Percentiles rank a stretch among this genome's conserved stretches.
These are phyloP conservation scores for Pyrenula massariospora DNA, from an alignment of 495 filamentous ascomycete species.

Conservation along the genomic window DNA sequence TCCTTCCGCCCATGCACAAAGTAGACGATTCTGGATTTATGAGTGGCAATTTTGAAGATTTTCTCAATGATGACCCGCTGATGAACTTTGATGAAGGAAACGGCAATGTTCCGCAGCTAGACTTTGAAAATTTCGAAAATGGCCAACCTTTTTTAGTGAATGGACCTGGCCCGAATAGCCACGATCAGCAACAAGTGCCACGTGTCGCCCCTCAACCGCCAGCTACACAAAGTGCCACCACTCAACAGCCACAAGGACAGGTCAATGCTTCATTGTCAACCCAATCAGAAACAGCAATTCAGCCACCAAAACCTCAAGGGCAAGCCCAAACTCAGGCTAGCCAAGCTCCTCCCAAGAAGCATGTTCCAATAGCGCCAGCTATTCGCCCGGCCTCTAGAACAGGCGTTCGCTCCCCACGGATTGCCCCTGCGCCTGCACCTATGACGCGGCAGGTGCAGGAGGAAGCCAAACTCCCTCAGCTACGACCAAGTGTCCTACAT, in stretches of 20 bases:
- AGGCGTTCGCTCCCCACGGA: slow-evolving; percentile 23
- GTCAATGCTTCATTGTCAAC: background rate
- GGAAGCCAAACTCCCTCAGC: slow-evolving; percentile 21
- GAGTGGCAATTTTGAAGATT: slow-evolving; percentile 59
- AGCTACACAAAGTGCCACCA: background rate
- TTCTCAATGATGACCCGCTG: slow-evolving; percentile 24
- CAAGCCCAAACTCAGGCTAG: background rate
- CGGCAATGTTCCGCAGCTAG: background rate
- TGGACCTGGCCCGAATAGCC: background rate
- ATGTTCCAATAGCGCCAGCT: slow-evolving; percentile 11
- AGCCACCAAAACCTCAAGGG: slow-evolving; percentile 2
- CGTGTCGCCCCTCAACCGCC: background rate
- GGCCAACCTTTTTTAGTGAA: background rate
- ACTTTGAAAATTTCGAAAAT: background rate
- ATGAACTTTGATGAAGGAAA: background rate
- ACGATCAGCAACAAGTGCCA: background rate
- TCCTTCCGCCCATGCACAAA: slow-evolving; percentile 50
- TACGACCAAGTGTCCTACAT: slow-evolving; percentile 32
- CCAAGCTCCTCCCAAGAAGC: background rate
- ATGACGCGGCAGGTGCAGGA: slow-evolving; percentile 12
- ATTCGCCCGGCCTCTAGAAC: slow-evolving; percentile 28
- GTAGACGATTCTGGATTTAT: slow-evolving; percentile 69
- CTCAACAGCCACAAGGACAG: background rate
- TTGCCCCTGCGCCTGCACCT: slow-evolving; percentile 28
- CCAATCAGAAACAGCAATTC: background rate